These are phyloP conservation scores for Yarrowia porcina DNA, from an alignment of 805 yeast species.

Conservation along the genomic window DNA sequence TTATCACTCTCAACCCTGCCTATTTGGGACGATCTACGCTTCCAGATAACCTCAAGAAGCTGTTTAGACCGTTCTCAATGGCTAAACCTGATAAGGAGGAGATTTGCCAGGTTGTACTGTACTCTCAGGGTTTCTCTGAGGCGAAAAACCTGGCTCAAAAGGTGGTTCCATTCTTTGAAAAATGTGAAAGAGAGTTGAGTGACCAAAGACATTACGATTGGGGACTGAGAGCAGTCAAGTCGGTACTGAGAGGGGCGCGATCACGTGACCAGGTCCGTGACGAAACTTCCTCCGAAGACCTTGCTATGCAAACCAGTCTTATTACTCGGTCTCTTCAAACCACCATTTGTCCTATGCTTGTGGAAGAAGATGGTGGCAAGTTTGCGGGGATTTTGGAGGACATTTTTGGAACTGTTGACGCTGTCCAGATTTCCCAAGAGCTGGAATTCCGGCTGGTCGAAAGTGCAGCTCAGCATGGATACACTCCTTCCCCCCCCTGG, in stretches of 20 bases:
- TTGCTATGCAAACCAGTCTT: slow-evolving; percentile 30
- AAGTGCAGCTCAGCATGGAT: slow-evolving; percentile 38
- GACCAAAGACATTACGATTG: slow-evolving; percentile 80
- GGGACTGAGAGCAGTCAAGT: slow-evolving; percentile 79
- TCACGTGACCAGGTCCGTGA: background rate
- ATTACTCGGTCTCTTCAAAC: slow-evolving; percentile 55
- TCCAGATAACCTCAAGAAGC: slow-evolving; percentile 81
- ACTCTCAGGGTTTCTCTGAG: slow-evolving; percentile 63
- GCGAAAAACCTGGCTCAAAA: slow-evolving; percentile 46
- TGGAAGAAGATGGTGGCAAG: slow-evolving; percentile 47
- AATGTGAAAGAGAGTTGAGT: slow-evolving; percentile 45
- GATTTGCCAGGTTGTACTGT: slow-evolving; percentile 69
- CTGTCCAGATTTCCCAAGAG: slow-evolving; percentile 33
- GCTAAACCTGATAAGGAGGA: slow-evolving; percentile 61
- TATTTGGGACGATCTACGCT: slow-evolving; percentile 78
- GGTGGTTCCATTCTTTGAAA: slow-evolving; percentile 54
- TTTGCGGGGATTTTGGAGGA: background rate
- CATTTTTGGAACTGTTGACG: slow-evolving; percentile 29
- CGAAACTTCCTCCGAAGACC: background rate
- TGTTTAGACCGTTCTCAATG: slow-evolving; percentile 75
- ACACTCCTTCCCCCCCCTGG: slow-evolving; percentile 45
- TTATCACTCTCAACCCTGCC: slow-evolving; percentile 87
- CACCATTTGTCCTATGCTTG: slow-evolving; percentile 65
- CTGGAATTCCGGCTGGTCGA: slow-evolving; percentile 36
- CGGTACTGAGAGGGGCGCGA: slow-evolving; percentile 53